A percentile compares a stretch with the other conserved stretches of the same genome.
Evolutionary conservation across 805 yeast genomes (phyloP).

Genomic region (Huiozyma naganishii): DNA sequence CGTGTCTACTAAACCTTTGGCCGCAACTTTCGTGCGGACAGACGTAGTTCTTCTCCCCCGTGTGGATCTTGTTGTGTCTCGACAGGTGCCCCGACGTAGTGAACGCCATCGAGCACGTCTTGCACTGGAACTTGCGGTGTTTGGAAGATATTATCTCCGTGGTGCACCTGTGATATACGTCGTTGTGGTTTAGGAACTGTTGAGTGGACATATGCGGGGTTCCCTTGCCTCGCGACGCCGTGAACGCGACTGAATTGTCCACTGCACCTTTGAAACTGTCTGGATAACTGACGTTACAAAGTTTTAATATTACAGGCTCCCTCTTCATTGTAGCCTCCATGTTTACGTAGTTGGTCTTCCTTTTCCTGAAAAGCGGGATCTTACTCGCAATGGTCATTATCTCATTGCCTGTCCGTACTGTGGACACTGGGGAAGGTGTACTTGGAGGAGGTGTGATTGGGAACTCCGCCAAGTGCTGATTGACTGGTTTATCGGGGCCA

Average conservation of each 20-base stretch:
- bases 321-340: not conserved
- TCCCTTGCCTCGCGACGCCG: not conserved
- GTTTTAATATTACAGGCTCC: conserved; percentile 1
- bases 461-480: not conserved
- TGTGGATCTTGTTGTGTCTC: conserved; percentile 78
- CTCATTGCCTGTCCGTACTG: not conserved
- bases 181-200: not conserved
- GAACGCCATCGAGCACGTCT: conserved; percentile 33
- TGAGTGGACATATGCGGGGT: not conserved
- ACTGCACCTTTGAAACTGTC: not conserved
- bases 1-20: conserved; percentile 83
- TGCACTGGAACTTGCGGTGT: conserved; percentile 10
- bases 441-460: not conserved
- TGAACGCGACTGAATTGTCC: too few relatives aligned
- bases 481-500: not conserved
- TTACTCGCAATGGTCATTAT: conserved; percentile 4
- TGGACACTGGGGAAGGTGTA: not conserved
- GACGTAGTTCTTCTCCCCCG: conserved; percentile 78
- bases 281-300: conserved; percentile 2
- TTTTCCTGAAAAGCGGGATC: conserved; percentile 1
- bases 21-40: conserved; percentile 77
- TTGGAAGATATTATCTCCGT: conserved; percentile 1
- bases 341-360: conserved; percentile 1
- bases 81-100: conserved; percentile 90
- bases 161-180: not conserved